Evolutionary conservation across 306 rosid genomes (phyloP).

Genomic region (Cucurbita ficifolia): DNA sequence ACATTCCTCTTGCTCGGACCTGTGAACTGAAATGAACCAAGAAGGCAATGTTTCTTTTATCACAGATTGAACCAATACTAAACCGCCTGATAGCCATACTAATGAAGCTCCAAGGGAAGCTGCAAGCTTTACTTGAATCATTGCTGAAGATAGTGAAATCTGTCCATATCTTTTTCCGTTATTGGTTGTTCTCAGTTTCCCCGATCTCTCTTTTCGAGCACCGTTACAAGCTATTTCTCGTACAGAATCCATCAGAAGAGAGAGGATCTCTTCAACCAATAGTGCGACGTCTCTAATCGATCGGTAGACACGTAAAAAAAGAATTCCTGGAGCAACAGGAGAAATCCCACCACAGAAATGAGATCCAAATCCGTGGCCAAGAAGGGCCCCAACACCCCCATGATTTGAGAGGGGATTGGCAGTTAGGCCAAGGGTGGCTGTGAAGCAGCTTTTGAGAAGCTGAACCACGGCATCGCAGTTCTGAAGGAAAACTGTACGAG

Average conservation of each 20-base stretch:
- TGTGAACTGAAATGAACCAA: slow-evolving; percentile 74
- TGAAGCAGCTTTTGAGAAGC: slow-evolving; percentile 87
- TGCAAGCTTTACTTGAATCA: slow-evolving; percentile 70
- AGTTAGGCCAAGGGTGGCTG: slow-evolving; percentile 71
- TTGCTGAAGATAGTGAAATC: slow-evolving; percentile 56
- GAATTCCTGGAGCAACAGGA: slow-evolving; percentile 89
- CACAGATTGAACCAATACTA: slow-evolving; percentile 57
- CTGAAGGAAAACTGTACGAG: slow-evolving; percentile 89
- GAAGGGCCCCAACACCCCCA: slow-evolving; percentile 85
- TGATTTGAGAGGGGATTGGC: slow-evolving; percentile 40
- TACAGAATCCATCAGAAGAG: slow-evolving; percentile 70
- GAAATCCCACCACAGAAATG: slow-evolving; percentile 66
- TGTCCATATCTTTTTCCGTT: slow-evolving; percentile 37
- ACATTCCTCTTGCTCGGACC: slow-evolving; percentile 40
- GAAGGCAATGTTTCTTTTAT: slow-evolving; percentile 86
- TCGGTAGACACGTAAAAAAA: slow-evolving; percentile 60
- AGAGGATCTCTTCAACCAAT: slow-evolving; percentile 59
- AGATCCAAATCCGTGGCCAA: slow-evolving; percentile 79
- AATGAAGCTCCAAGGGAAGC: slow-evolving; percentile 86
- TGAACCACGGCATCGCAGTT: slow-evolving; percentile 59
- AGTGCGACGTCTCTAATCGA: slow-evolving; percentile 53
- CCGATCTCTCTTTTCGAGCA: slow-evolving; percentile 27
- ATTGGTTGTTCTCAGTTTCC: slow-evolving; percentile 31
- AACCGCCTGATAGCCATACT: slow-evolving; percentile 78
- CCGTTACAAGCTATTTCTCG: slow-evolving; percentile 44